Evolutionary conservation across 148 eudicot genomes (phyloP).

Genomic region (Arctostaphylos glauca): DNA sequence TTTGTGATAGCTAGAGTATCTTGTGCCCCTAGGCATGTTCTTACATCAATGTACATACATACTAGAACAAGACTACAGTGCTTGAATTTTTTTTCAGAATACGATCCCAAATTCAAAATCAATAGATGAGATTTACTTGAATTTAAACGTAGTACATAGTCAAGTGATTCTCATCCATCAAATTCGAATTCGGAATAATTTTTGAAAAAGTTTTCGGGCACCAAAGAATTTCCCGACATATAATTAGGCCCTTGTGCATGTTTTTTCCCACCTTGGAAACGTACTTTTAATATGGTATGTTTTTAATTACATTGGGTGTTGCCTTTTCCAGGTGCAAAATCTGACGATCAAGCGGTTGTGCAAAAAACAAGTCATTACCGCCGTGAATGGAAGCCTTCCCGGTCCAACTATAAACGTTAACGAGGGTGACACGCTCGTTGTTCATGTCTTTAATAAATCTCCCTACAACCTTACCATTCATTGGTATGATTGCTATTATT

Average conservation of each 20-base stretch:
- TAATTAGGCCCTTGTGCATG: neutral
- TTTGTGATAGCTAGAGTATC: too few relatives aligned
- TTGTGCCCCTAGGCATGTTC: neutral
- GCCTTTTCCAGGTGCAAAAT: slow-evolving; percentile 37
- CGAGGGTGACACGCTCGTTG: slow-evolving; percentile 57
- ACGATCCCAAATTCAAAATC: too few relatives aligned
- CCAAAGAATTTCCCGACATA: too few relatives aligned
- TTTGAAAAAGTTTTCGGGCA: too few relatives aligned
- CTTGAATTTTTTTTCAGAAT: too few relatives aligned
- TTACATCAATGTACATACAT: too few relatives aligned
- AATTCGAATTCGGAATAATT: too few relatives aligned
- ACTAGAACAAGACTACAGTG: too few relatives aligned
- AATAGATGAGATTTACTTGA: too few relatives aligned
- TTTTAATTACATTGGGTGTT: neutral
- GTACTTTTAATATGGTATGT: neutral
- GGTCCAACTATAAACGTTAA: slow-evolving; percentile 49
- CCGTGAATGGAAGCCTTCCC: slow-evolving; percentile 51
- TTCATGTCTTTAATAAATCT: slow-evolving; percentile 52
- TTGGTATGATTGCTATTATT: slow-evolving; percentile 30
- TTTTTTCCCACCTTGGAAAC: too few relatives aligned
- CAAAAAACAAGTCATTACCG: slow-evolving; percentile 32
- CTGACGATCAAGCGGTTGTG: slow-evolving; percentile 41
- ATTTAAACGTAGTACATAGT: too few relatives aligned
- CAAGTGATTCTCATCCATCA: too few relatives aligned
- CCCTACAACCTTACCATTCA: slow-evolving; percentile 61